Percentiles rank a stretch among this genome's conserved stretches.
Conservation (phyloP, 768 basidiomycete genomes). For the Mycena filopes region DNA sequence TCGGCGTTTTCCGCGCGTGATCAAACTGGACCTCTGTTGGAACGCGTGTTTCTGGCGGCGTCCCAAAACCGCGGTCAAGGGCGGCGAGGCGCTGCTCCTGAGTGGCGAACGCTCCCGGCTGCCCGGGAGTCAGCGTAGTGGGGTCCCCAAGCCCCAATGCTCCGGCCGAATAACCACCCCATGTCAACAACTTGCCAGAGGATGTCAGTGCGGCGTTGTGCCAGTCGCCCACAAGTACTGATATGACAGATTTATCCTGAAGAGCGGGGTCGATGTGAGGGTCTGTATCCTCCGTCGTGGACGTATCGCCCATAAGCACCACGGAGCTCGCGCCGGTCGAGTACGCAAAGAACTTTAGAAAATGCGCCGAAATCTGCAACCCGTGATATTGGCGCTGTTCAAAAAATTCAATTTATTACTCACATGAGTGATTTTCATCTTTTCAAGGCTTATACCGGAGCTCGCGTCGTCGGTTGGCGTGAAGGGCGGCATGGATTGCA, state of each 20-base stretch:
- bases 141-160: constrained; percentile 91
- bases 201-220: constrained; percentile 74
- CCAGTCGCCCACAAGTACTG: constrained; percentile 92
- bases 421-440: constrained; percentile 83
- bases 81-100: constrained; percentile 46
- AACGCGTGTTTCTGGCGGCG: constrained; percentile 57
- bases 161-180: constrained; percentile 81
- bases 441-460: constrained; percentile 44
- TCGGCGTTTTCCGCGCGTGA: constrained; percentile 58
- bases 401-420: constrained; percentile 37
- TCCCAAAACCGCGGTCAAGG: constrained; percentile 40
- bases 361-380: constrained; percentile 86
- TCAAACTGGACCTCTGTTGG: constrained; percentile 84
- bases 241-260: constrained; percentile 83
- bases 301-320: constrained; percentile 74
- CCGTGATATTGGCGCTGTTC: constrained; percentile 28
- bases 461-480: constrained; percentile 40
- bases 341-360: constrained; percentile 83
- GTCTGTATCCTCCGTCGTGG: constrained; percentile 51
- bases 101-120: constrained; percentile 67
- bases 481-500: constrained; percentile 60
- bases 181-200: constrained; percentile 78
- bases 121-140: constrained; percentile 55
- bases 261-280: constrained; percentile 79
- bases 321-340: constrained; percentile 77